phyloP scores from a whole-genome alignment of 2,329 filamentous ascomycete species.

The Mariannaea elegans region DNA sequence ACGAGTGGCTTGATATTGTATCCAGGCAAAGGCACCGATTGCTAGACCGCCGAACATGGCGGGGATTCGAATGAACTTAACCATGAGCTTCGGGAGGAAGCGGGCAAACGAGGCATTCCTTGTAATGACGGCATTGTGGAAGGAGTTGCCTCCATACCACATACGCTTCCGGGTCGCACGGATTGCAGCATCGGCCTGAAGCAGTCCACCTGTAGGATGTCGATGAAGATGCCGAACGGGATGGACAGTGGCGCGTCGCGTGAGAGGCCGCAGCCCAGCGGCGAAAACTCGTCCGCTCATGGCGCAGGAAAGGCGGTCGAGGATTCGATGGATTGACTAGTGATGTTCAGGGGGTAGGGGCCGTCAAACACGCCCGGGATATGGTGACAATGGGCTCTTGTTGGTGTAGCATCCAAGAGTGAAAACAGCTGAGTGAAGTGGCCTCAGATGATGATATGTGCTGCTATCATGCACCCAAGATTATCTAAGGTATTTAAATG shows the following conservation, averaged over 20 bases:
- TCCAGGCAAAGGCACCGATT: slow-evolving; percentile 86
- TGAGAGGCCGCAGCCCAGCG: slow-evolving; percentile 73
- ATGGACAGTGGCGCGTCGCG: slow-evolving; percentile 67
- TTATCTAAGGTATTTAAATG: slow-evolving; percentile 16
- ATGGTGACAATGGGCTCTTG: slow-evolving; percentile 28
- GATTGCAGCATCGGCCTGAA: slow-evolving; percentile 71
- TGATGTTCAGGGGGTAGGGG: slow-evolving; percentile 34
- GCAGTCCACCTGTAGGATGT: slow-evolving; percentile 73
- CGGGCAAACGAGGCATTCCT: slow-evolving; percentile 72
- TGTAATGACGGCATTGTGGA: slow-evolving; percentile 79
- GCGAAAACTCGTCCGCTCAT: slow-evolving; percentile 63
- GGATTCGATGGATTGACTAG: slow-evolving; percentile 25
- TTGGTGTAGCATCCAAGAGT: slow-evolving; percentile 32
- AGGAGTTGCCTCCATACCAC: slow-evolving; percentile 83
- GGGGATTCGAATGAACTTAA: slow-evolving; percentile 88
- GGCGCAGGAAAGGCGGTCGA: slow-evolving; percentile 22
- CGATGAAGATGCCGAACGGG: slow-evolving; percentile 72
- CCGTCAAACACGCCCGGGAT: slow-evolving; percentile 36
- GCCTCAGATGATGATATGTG: slow-evolving; percentile 19
- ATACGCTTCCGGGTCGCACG: slow-evolving; percentile 69
- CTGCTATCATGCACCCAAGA: slow-evolving; percentile 35
- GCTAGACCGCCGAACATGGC: slow-evolving; percentile 92
- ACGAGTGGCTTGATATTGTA: slow-evolving; percentile 96
- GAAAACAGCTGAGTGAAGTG: slow-evolving; percentile 27
- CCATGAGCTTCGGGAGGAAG: slow-evolving; percentile 83